Base-by-base conservation (phyloP, 257 asterid genomes). In the Haberlea rhodopensis region DNA sequence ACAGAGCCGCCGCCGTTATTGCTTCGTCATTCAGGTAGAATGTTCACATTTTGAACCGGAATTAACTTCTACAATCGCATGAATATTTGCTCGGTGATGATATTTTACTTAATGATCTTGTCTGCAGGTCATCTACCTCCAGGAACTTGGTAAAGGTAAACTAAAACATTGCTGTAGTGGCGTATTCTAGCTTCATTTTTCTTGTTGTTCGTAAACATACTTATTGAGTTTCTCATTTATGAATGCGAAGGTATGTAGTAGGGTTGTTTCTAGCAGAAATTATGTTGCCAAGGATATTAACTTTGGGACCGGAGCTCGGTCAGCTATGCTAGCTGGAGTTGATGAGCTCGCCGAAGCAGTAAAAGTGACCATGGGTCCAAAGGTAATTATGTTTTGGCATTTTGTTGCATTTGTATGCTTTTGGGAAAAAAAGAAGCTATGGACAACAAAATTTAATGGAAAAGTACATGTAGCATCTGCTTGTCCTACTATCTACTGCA, bases 311-410 rank as follows among this genome's bases (percentile, higher is more conserved):
- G 82, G 81, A 51, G 96, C 95, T 57, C 85, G 96, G 51, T 82
- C 85, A 3, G 89, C 87, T n/a, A 82, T 90, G 96, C 79, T 90
- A 15, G 84, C 83, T 16, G 97, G 97, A 68, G 96, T 90, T 69
- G 79, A 86, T 65, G 97, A 90, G 64, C 91, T 90, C 15, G 95
- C 97, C 1, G 96, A 88, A 62, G 97, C 97, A 57, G 97, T 90
- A 15, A 90, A 90, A 79, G 96, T 86, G 68, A 90, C 97, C 18
- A 90, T 90, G 97, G 97, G 96, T 48, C 97, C 97, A 16, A 88
- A 88, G 96, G 97, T 90, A 74, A 68, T 43, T 48, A 1, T 4
- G 49, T 40, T 8, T 64, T 43, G 1, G 16, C 40, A 32, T 32
- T n/a, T n/a, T 32, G 13, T 32, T 8, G 40, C 13, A 32, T 32